Conservation (phyloP, 441 rosid species). For the Flueggea neowawraea region DNA sequence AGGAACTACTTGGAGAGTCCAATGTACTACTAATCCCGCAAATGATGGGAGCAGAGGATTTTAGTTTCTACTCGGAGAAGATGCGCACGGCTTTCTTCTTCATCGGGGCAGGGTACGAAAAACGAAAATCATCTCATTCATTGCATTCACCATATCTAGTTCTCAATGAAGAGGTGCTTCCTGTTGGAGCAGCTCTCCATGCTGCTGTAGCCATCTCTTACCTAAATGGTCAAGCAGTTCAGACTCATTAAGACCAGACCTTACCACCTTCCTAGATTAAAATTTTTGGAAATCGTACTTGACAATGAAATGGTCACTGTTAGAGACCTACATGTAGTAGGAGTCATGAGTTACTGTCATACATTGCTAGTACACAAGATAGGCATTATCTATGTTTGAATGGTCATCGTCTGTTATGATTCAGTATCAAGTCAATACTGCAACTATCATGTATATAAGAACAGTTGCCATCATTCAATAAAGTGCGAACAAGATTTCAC, state of each 20-base stretch:
- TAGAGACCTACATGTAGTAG: no score
- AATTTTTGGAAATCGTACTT: no score
- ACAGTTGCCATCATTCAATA: no score
- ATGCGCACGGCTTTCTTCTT: conserved; percentile 27
- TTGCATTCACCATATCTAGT: conserved; percentile 28
- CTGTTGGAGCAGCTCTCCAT: conserved; percentile 41
- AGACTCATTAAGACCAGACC: neutral
- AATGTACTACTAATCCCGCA: conserved; percentile 16
- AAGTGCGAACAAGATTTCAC: no score
- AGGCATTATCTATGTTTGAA: no score
- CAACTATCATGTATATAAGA: no score
- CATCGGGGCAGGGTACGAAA: conserved; percentile 23
- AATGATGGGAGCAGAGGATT: conserved; percentile 39
- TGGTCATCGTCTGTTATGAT: no score
- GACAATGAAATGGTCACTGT: no score
- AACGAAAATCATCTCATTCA: neutral
- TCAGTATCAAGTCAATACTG: no score
- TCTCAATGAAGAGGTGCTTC: conserved; percentile 37
- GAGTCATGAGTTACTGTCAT: no score
- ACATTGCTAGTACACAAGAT: no score
- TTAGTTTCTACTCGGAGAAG: conserved; percentile 36
- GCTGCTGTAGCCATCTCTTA: conserved; percentile 31
- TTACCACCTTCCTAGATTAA: no score
- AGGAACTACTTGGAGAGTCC: conserved; percentile 25
- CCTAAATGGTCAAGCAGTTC: conserved; percentile 12